A percentile compares a stretch with the other conserved stretches of the same genome.
phyloP scores from a whole-genome alignment of 306 rosid genomes.

The Boehmeria nivea region DNA sequence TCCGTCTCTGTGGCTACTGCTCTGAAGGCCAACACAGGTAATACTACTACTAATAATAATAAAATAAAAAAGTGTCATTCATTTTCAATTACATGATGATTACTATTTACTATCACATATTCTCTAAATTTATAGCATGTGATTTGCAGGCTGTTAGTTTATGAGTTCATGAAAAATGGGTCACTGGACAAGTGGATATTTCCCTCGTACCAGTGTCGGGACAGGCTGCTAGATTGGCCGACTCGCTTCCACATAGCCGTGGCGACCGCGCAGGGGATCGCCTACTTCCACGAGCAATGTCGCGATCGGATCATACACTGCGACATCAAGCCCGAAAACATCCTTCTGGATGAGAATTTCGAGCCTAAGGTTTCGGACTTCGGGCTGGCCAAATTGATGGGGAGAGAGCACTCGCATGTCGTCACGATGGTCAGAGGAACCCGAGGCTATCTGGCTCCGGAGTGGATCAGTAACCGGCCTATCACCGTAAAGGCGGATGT shows the following conservation, averaged over 20 bases:
- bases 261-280: conserved; percentile 83
- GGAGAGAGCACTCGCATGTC: conserved; percentile 90
- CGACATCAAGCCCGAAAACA: conserved; percentile 90
- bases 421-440: conserved; percentile 96
- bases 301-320: conserved; percentile 82
- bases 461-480: conserved; percentile 93
- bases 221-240: conserved; percentile 63
- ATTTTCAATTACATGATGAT: too few relatives aligned
- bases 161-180: conserved; percentile 89
- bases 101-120: too few relatives aligned
- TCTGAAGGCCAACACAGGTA: conserved; percentile 76
- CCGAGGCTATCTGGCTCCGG: conserved; percentile 95
- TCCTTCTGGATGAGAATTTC: conserved; percentile 73
- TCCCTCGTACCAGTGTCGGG: conserved; percentile 37
- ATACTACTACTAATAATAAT: too few relatives aligned
- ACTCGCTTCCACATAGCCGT: conserved; percentile 65
- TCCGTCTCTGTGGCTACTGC: conserved; percentile 82
- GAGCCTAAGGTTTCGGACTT: conserved; percentile 92
- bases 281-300: conserved; percentile 94
- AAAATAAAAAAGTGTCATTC: too few relatives aligned
- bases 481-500: conserved; percentile 95
- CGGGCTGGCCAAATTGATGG: conserved; percentile 93
- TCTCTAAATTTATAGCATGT: too few relatives aligned
- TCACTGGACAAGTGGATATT: conserved; percentile 95
- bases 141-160: conserved; percentile 79